Conservation (phyloP, 2,329 filamentous ascomycete genomes). For the Xylariaceae sp. region DNA sequence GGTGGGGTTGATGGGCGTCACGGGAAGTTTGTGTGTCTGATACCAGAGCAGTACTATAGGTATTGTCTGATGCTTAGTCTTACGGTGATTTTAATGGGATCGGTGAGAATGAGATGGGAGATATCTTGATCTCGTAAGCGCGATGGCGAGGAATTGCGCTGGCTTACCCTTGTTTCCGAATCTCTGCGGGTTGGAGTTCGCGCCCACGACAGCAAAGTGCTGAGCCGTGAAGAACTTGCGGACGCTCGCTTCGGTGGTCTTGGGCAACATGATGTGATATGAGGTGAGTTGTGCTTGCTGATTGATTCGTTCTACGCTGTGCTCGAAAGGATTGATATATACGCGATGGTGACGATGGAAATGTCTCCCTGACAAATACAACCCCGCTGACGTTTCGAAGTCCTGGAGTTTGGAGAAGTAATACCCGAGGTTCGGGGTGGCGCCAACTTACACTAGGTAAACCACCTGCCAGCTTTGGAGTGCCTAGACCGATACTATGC, state of each 20-base stretch:
- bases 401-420: neutral
- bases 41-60: slow-evolving; percentile 83
- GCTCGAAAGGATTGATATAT: neutral
- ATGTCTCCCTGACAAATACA: neutral
- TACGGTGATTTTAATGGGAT: neutral
- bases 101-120: neutral
- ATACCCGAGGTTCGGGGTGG: neutral
- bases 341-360: neutral
- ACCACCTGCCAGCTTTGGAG: too few species aligned
- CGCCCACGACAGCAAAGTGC: slow-evolving; percentile 82
- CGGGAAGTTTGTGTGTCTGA: slow-evolving; percentile 65
- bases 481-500: too few species aligned
- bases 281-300: neutral
- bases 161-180: slow-evolving; percentile 78
- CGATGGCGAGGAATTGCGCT: neutral
- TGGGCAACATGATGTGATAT: slow-evolving; percentile 31
- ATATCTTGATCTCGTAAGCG: neutral
- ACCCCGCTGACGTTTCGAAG: neutral
- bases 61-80: neutral
- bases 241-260: slow-evolving; percentile 65
- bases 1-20: slow-evolving; percentile 77
- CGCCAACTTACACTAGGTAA: neutral
- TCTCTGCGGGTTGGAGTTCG: slow-evolving; percentile 76
- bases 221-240: slow-evolving; percentile 75
- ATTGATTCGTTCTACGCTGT: neutral